Evolutionary conservation across 345 rosid genomes (phyloP).

Genomic region (Eucalyptus caleyi): DNA sequence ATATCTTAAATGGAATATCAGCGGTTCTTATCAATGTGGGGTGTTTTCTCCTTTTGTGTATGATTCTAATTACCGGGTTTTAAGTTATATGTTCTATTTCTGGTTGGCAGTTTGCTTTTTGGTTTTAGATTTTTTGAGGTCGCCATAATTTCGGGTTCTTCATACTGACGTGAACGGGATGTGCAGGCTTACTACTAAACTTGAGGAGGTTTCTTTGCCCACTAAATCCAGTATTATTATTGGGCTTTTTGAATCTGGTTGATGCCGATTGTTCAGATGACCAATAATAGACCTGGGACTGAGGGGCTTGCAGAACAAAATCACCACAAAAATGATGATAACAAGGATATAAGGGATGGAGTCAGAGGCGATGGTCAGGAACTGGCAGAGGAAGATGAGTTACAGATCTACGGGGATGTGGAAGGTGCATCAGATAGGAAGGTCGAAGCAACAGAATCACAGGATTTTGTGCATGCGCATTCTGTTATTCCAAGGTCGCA

Average conservation of each 20-base stretch:
- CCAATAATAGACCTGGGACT: conserved; percentile 3
- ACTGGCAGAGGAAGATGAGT: conserved; percentile 34
- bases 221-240: background rate
- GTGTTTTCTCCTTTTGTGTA: background rate
- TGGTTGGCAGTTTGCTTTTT: background rate
- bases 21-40: background rate
- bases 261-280: conserved; percentile 17
- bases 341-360: conserved; percentile 14
- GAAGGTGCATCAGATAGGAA: conserved; percentile 4
- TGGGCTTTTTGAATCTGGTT: conserved; percentile 28
- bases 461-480: background rate
- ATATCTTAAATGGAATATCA: background rate
- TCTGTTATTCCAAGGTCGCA: conserved; percentile 1
- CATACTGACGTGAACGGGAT: conserved; percentile 4
- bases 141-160: background rate
- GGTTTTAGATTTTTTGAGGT: background rate
- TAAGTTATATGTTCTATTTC: background rate
- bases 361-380: conserved; percentile 22
- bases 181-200: conserved; percentile 8
- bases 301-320: conserved; percentile 11
- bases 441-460: background rate
- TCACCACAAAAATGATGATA: conserved; percentile 2
- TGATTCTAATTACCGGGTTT: background rate
- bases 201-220: background rate
- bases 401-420: conserved; percentile 8